Evolutionary conservation across 208 protist species (phyloP).

Genomic region (Acanthamoeba triangularis): DNA sequence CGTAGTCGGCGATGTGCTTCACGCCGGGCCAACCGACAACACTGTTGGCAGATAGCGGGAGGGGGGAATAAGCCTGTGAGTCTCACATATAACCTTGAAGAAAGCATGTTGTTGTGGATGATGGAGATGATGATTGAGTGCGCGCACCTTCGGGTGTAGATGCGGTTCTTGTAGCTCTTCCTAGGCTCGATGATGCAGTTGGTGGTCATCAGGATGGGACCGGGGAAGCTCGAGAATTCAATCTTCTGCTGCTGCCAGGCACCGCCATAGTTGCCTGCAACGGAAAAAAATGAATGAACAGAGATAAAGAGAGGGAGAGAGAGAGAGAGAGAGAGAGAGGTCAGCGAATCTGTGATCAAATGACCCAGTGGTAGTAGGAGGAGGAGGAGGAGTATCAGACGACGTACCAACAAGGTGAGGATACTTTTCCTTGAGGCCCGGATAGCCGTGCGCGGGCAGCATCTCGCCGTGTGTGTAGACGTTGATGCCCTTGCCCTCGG

Average conservation of each 20-base stretch:
- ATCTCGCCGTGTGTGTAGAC: slow-evolving; percentile 96
- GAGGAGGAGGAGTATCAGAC: slow-evolving; percentile 87
- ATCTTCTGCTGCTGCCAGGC: slow-evolving; percentile 91
- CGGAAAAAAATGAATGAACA: neutral
- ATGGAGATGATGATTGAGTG: too few relatives aligned
- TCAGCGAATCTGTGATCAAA: too few relatives aligned
- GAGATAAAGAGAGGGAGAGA: too few relatives aligned
- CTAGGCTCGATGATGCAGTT: slow-evolving; percentile 93
- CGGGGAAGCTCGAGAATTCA: slow-evolving; percentile 93
- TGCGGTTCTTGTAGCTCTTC: slow-evolving; percentile 88
- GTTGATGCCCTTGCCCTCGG: slow-evolving; percentile 89
- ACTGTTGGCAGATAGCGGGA: neutral
- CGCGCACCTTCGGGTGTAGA: slow-evolving; percentile 88
- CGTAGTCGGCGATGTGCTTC: slow-evolving; percentile 79
- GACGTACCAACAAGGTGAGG: slow-evolving; percentile 84
- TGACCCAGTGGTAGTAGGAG: slow-evolving; percentile 23
- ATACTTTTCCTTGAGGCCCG: slow-evolving; percentile 88
- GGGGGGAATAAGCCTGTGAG: neutral
- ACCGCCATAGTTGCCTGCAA: slow-evolving; percentile 80
- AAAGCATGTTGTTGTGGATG: too few relatives aligned
- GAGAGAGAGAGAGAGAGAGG: too few relatives aligned
- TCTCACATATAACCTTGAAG: neutral
- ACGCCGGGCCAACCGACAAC: slow-evolving; percentile 78
- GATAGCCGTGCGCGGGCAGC: slow-evolving; percentile 93
- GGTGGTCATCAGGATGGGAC: slow-evolving; percentile 95